phyloP scores from a whole-genome alignment of 768 basidiomycete genomes.

The Pulveroboletus ravenelii region DNA sequence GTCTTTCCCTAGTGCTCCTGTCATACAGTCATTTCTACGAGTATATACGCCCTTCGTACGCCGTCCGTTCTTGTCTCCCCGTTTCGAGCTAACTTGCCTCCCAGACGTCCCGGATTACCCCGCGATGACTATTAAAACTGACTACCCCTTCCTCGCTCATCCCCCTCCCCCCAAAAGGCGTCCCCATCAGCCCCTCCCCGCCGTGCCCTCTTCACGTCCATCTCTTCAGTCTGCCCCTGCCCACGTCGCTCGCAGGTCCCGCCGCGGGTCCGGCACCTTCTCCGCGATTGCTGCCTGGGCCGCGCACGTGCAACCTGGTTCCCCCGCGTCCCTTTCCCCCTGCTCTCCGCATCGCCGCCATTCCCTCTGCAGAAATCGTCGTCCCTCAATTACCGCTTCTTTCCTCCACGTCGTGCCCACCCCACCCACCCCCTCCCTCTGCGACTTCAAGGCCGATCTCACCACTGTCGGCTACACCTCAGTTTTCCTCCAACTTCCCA shows the following conservation, averaged over 20 bases:
- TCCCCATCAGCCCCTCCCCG: conserved; percentile 30
- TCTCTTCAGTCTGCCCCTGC: no score
- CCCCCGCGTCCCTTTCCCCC: no score
- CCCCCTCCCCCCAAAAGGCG: conserved; percentile 39
- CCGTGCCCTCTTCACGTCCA: conserved; percentile 6
- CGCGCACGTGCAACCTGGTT: no score
- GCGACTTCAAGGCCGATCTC: conserved; percentile 50
- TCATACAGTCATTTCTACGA: background rate
- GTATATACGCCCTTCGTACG: background rate
- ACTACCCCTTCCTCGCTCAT: conserved; percentile 42
- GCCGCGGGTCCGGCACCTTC: conserved; percentile 41
- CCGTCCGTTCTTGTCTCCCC: background rate
- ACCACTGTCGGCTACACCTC: conserved; percentile 61
- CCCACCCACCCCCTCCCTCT: conserved; percentile 37
- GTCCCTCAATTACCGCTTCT: conserved; percentile 40
- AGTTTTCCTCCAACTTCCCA: conserved; percentile 56
- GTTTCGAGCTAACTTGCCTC: conserved; percentile 2
- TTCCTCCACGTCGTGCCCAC: conserved; percentile 43
- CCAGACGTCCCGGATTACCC: conserved; percentile 7
- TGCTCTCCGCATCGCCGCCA: conserved; percentile 40
- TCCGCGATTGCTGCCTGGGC: conserved; percentile 46
- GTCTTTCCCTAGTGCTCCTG: background rate
- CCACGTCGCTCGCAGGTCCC: conserved; percentile 9
- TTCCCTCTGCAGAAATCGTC: conserved; percentile 28
- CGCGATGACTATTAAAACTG: conserved; percentile 16